phyloP scores from a whole-genome alignment of 106 monocot genomes.

The Dendrobium officinale region DNA sequence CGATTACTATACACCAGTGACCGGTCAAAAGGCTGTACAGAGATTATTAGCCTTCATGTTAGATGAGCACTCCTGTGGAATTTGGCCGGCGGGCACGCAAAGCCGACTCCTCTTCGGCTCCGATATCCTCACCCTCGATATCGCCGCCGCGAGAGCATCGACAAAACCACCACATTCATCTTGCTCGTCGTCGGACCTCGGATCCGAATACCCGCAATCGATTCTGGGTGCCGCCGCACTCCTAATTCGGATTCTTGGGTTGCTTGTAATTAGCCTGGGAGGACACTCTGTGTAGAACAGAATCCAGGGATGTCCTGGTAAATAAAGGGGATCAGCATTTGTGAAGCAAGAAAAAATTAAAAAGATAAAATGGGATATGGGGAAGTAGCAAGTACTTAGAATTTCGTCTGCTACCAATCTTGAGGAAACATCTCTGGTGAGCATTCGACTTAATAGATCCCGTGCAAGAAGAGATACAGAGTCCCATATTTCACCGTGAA shows the following conservation, averaged over 20 bases:
- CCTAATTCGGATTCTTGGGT: slow-evolving; percentile 10
- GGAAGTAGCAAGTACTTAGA: slow-evolving; percentile 35
- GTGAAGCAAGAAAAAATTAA: background rate
- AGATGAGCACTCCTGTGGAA: slow-evolving; percentile 58
- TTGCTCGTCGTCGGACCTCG: slow-evolving; percentile 28
- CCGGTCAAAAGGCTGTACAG: slow-evolving; percentile 74
- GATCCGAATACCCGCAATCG: slow-evolving; percentile 27
- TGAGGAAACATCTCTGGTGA: slow-evolving; percentile 58
- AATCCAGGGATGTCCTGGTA: slow-evolving; percentile 87
- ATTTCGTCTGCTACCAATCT: slow-evolving; percentile 76
- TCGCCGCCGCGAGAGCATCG: slow-evolving; percentile 68
- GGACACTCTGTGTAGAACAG: slow-evolving; percentile 58
- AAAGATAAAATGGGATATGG: background rate
- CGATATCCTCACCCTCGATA: slow-evolving; percentile 79
- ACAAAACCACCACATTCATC: slow-evolving; percentile 41
- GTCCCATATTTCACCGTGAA: slow-evolving; percentile 42
- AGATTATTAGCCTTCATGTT: slow-evolving; percentile 85
- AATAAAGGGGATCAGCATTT: background rate
- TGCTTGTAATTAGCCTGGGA: slow-evolving; percentile 18
- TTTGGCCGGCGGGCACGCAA: slow-evolving; percentile 41
- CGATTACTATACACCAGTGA: background rate
- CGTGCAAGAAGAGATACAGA: slow-evolving; percentile 65
- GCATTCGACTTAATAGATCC: slow-evolving; percentile 62
- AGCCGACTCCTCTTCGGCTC: slow-evolving; percentile 82
- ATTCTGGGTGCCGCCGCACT: slow-evolving; percentile 11